These are phyloP conservation scores for Anastatica hierochuntica DNA, from an alignment of 345 rosid species.

Conservation along the genomic window DNA sequence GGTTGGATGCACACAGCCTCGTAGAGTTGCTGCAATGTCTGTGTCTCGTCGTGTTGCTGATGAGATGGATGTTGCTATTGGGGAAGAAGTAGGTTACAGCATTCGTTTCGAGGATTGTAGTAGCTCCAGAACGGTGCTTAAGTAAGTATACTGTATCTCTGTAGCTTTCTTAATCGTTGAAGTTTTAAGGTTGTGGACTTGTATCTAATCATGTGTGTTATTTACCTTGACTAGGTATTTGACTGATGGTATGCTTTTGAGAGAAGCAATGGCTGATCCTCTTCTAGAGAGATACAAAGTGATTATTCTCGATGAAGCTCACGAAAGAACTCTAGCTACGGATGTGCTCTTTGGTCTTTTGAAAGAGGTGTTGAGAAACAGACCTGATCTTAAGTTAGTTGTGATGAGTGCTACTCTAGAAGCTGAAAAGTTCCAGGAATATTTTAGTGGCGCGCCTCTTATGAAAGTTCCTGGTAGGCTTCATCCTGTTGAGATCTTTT, in stretches of 20 bases:
- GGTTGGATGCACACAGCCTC: constrained; percentile 95
- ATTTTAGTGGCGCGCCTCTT: constrained; percentile 81
- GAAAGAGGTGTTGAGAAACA: constrained; percentile 79
- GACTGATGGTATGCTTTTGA: constrained; percentile 95
- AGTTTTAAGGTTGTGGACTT: background rate
- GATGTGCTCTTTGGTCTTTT: constrained; percentile 92
- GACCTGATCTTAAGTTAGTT: constrained; percentile 84
- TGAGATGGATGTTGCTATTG: constrained; percentile 96
- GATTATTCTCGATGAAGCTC: constrained; percentile 95
- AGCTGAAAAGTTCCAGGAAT: constrained; percentile 98
- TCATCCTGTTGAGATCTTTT: constrained; percentile 92
- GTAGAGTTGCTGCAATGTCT: constrained; percentile 99
- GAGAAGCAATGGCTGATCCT: constrained; percentile 99
- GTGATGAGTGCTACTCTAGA: constrained; percentile 99
- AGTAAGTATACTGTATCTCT: constrained; percentile 38
- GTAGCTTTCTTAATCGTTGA: background rate
- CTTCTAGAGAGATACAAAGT: constrained; percentile 94
- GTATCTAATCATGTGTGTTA: background rate
- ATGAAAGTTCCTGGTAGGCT: constrained; percentile 99
- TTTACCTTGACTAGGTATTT: constrained; percentile 48
- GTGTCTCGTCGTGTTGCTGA: constrained; percentile 99
- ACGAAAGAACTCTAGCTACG: constrained; percentile 91
- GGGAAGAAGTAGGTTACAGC: constrained; percentile 99
- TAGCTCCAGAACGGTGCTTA: constrained; percentile 75
- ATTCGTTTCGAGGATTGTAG: constrained; percentile 96